Evolutionary conservation across 148 eudicot genomes (phyloP), one percentile per base, ranked within the genome.

Genomic region (Oxyria digyna): DNA sequence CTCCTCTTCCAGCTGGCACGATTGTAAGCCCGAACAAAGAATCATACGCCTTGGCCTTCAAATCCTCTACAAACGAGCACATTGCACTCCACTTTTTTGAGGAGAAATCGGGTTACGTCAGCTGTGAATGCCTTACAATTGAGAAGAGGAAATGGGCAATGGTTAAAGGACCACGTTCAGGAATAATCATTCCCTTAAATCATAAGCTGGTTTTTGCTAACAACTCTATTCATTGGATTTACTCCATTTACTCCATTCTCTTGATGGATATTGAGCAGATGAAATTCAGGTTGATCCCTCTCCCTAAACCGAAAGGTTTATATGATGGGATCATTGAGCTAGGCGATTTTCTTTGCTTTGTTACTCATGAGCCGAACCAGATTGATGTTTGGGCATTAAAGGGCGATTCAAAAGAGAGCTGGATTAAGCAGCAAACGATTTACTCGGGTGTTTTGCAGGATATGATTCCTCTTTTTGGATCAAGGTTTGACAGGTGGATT

Each of bases 161-260:
- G 41, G 78, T 81, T 0, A 74, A 83, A 63, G 85, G 84, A 21
- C 90, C 85, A 3, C 15, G 73, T 57, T 70, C 50, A 52, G 85
- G 83, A 45, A 50, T 73, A 27, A 35, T 81, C 10, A 72, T 63
- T 26, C 68, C 79, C 77, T 77, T 83, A 8, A 71, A 74, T 0
- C 65, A 71, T 26, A 70, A 55, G 4, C 84, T 85, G 1, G 77
- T 86, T 70, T 77, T 62, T 8, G 85, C 87, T 10, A 32, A 79
- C 15, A 81, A 81, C 21, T 82, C 85, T 67, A 71, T 86, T 46
- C 81, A 83, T 57, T 86, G 90, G 87, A 65, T 83, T 64, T 81
- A 69, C 20, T 73, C 50, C 26, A 81, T 49, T 27, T 81, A 81
- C 6, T 76, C 71, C 71, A 69, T 86, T 9, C 72, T 86, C 31